Base-by-base conservation (phyloP, 2,329 filamentous ascomycete genomes). In the Paraphaeosphaeria sporulosa region DNA sequence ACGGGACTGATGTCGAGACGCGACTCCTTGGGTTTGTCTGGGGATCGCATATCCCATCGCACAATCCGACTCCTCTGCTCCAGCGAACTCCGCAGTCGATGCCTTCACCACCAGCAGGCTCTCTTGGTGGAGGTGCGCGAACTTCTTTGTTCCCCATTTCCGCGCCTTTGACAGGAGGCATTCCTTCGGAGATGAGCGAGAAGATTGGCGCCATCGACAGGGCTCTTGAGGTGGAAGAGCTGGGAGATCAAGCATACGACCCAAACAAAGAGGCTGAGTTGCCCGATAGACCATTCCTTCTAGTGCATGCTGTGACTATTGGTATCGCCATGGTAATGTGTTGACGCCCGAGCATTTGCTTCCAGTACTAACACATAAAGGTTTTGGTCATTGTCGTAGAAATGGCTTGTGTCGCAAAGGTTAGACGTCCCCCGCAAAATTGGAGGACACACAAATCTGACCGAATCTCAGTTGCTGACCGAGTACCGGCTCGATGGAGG, bases 1-100 rank as follows among this genome's bases (percentile, higher is more conserved):
- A 90, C 58, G 91, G 90, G 49, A 88, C 89, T 72, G 83, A 84
- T 25, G 92, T 94, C 61, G 90, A 94, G 77, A 85, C 85, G 2
- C 89, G 93, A 76, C 82, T 94, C 38, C 61, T 70, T 40, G 64
- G 66, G 8, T 55, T 70, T 15, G 66, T 72, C n/a, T 71, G 67
- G 70, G 70, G 66, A 7, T 65, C 67, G 17, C 64, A 67, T 15
- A 66, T 71, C 25, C 65, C 69, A 9, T 54, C 62, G 6, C 58
- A 67, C 46, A 61, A 63, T 43, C 51, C 61, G 3, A 40, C 57
- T 3, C 40, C 59, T 13, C 34, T 56, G 19, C 57, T 63, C 47
- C 64, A 63, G n/a, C 63, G 59, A 32, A 38, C 36, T 32, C 25
- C 65, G 17, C 59, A 50, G 17, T 49, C 49, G n/a, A 42, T 63